phyloP scores from a whole-genome alignment of 768 basidiomycete species.

The Pilatotrama ljubarskyi region DNA sequence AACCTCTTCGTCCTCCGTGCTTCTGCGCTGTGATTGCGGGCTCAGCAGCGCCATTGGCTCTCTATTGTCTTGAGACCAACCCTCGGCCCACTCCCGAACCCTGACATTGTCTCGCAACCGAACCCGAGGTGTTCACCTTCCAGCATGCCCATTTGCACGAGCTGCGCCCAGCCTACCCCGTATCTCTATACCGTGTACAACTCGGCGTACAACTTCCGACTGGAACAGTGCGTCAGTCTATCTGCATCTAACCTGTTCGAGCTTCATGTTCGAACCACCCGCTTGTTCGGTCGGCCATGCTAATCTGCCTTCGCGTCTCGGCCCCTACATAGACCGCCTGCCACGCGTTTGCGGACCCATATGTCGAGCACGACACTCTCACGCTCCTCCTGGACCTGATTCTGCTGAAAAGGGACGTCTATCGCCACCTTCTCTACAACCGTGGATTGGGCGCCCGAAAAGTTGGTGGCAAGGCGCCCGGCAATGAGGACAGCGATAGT shows the following conservation, averaged over 20 bases:
- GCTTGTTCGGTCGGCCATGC: constrained; percentile 8
- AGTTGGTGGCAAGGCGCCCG: constrained; percentile 26
- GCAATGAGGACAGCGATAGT: not conserved
- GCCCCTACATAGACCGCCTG: constrained; percentile 50
- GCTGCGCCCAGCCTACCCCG: constrained; percentile 62
- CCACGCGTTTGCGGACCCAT: constrained; percentile 76
- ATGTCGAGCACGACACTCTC: constrained; percentile 80
- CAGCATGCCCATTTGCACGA: constrained; percentile 79
- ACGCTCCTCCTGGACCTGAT: constrained; percentile 78
- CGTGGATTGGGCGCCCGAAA: constrained; percentile 65
- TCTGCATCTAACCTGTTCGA: constrained; percentile 2
- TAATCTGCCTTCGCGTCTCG: constrained; percentile 6
- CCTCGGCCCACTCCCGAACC: not conserved
- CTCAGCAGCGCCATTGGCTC: not conserved
- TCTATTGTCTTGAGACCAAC: not conserved
- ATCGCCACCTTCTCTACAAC: constrained; percentile 80
- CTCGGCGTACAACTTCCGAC: constrained; percentile 72
- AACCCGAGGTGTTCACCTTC: not conserved
- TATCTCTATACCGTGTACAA: constrained; percentile 83
- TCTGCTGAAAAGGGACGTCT: constrained; percentile 78
- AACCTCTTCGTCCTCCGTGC: not conserved
- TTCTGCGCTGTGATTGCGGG: not conserved
- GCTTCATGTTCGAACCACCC: constrained; percentile 3
- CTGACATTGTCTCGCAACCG: not conserved
- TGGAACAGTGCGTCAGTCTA: constrained; percentile 78